These are phyloP conservation scores for Aspergillus fijiensis DNA, from an alignment of 2,329 filamentous ascomycete species.

Conservation along the genomic window DNA sequence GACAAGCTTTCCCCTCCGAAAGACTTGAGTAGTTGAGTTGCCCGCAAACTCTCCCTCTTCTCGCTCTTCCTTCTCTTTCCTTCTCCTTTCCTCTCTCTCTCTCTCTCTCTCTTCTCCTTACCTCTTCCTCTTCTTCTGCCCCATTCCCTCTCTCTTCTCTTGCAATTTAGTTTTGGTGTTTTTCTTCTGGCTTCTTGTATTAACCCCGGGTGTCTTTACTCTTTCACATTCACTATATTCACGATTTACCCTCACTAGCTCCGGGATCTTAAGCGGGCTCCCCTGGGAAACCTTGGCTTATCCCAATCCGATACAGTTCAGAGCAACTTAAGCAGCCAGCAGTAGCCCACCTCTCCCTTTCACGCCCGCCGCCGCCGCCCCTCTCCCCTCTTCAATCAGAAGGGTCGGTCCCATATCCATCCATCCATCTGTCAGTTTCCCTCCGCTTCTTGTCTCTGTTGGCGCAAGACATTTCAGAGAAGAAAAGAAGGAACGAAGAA, in stretches of 20 bases:
- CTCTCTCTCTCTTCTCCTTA: constrained; percentile 11
- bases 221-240: not conserved
- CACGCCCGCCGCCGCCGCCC: not conserved
- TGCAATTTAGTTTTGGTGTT: constrained; percentile 7
- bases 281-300: constrained; percentile 15
- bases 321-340: constrained; percentile 1
- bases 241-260: not conserved
- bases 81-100: constrained; percentile 1
- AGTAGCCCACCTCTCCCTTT: constrained; percentile 15
- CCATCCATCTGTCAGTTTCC: not conserved
- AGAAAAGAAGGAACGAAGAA: constrained; percentile 13
- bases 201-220: not conserved
- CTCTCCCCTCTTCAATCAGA: constrained; percentile 8
- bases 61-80: not conserved
- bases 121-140: constrained; percentile 10
- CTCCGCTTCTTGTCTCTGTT: constrained; percentile 13
- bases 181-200: not conserved
- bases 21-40: not conserved
- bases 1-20: constrained; percentile 22
- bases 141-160: constrained; percentile 13
- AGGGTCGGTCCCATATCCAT: constrained; percentile 18
- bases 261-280: constrained; percentile 15
- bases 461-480: constrained; percentile 8
- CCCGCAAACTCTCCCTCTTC: not conserved
- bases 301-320: constrained; percentile 6